Conservation (phyloP, 768 basidiomycete genomes). For the Boletus vinaceobasis region DNA sequence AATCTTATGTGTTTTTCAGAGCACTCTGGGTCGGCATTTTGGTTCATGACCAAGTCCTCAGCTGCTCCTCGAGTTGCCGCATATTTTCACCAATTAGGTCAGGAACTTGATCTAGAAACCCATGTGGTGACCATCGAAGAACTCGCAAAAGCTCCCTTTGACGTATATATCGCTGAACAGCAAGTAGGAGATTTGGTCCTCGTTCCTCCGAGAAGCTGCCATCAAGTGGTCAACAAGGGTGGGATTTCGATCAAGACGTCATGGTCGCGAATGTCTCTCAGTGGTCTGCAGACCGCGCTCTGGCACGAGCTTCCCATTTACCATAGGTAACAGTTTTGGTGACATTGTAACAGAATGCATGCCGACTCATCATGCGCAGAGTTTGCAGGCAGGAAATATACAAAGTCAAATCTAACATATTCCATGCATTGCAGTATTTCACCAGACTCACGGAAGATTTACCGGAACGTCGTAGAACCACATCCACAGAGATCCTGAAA, state of each 20-base stretch:
- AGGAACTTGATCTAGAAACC: constrained; percentile 65
- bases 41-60: constrained; percentile 79
- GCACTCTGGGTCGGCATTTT: constrained; percentile 67
- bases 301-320: constrained; percentile 78
- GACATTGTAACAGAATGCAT: neutral
- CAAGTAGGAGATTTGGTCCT: constrained; percentile 74
- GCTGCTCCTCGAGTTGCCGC: constrained; percentile 50
- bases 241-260: constrained; percentile 81
- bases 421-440: constrained; percentile 46
- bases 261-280: constrained; percentile 81
- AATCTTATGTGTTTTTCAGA: constrained; percentile 86
- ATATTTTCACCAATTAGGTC: constrained; percentile 52
- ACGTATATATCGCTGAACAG: constrained; percentile 70
- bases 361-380: constrained; percentile 35
- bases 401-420: constrained; percentile 64
- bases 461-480: neutral
- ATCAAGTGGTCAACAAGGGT: constrained; percentile 80
- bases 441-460: constrained; percentile 16
- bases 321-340: constrained; percentile 49
- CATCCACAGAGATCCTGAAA: constrained; percentile 25
- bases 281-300: constrained; percentile 56
- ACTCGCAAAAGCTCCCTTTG: constrained; percentile 62
- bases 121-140: constrained; percentile 62
- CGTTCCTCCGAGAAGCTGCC: constrained; percentile 77
- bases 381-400: constrained; percentile 82